A percentile compares a stretch with the other conserved stretches of the same genome.
phyloP scores from a whole-genome alignment of 306 rosid species.

The Sindora glabra region DNA sequence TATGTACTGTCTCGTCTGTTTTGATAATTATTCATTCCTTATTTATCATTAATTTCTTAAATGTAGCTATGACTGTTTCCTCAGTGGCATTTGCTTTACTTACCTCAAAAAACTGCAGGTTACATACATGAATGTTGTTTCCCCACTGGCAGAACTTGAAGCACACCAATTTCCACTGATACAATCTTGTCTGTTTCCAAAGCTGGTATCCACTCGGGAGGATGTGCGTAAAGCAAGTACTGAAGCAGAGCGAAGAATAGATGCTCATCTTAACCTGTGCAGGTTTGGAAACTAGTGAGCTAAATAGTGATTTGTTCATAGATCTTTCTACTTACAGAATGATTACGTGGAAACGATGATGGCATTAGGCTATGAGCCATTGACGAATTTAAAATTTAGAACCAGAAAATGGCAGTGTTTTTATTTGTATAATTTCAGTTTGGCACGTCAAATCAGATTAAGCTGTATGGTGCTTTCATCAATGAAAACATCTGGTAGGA shows the following conservation, averaged over 20 bases:
- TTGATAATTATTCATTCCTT: background rate
- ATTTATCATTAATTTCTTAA: too few relatives aligned
- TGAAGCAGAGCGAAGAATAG: conserved; percentile 86
- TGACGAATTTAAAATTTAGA: too few relatives aligned
- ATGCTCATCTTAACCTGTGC: conserved; percentile 64
- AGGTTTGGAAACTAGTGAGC: too few relatives aligned
- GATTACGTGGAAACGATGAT: too few relatives aligned
- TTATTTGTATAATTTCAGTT: too few relatives aligned
- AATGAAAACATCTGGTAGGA: background rate
- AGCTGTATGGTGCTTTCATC: background rate
- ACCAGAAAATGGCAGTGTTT: too few relatives aligned
- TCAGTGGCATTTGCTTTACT: conserved; percentile 6
- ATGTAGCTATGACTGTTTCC: background rate
- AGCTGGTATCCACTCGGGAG: conserved; percentile 56
- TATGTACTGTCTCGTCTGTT: background rate
- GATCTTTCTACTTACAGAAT: too few relatives aligned
- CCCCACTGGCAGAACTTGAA: conserved; percentile 78
- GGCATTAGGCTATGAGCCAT: too few relatives aligned
- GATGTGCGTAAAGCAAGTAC: conserved; percentile 83
- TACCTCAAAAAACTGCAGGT: conserved; percentile 47
- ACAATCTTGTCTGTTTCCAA: conserved; percentile 79
- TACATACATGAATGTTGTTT: conserved; percentile 54
- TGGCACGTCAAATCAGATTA: background rate
- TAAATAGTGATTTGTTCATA: too few relatives aligned
- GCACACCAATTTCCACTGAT: conserved; percentile 69